Conservation (phyloP, 2,329 filamentous ascomycete genomes). For the Fusarium redolens region DNA sequence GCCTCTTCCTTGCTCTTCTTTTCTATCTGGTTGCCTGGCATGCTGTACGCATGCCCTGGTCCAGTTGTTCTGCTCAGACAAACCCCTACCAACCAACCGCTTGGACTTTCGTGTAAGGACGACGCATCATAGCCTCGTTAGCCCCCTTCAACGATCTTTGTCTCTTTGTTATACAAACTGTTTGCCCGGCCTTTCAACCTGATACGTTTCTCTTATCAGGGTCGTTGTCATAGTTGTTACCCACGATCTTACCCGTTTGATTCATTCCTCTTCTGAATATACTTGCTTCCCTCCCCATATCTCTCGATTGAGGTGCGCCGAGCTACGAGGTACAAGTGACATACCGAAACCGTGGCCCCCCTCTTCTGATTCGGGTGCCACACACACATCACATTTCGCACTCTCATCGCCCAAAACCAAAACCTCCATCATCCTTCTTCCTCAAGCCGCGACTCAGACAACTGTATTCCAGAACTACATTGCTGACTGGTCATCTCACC, state of each 20-base stretch:
- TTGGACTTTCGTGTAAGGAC: slow-evolving; percentile 20
- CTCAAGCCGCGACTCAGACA: slow-evolving; percentile 37
- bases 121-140: slow-evolving; percentile 32
- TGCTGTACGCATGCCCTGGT: slow-evolving; percentile 1
- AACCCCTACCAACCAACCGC: slow-evolving; percentile 31
- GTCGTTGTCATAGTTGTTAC: background rate
- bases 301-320: background rate
- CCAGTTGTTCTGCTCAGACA: slow-evolving; percentile 21
- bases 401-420: slow-evolving; percentile 26
- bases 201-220: background rate
- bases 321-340: slow-evolving; percentile 25
- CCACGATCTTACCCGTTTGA: background rate
- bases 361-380: slow-evolving; percentile 26
- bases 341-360: slow-evolving; percentile 11
- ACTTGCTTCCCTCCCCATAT: background rate
- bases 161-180: slow-evolving; percentile 29
- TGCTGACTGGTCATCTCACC: slow-evolving; percentile 45
- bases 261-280: slow-evolving; percentile 2
- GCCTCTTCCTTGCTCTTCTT: background rate
- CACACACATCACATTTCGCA: slow-evolving; percentile 28
- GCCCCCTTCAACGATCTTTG: background rate
- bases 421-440: slow-evolving; percentile 31
- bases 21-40: slow-evolving; percentile 15
- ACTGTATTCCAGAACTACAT: slow-evolving; percentile 31
- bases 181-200: background rate